phyloP scores from a whole-genome alignment of 441 rosid species.

The Isatis lusitanica region DNA sequence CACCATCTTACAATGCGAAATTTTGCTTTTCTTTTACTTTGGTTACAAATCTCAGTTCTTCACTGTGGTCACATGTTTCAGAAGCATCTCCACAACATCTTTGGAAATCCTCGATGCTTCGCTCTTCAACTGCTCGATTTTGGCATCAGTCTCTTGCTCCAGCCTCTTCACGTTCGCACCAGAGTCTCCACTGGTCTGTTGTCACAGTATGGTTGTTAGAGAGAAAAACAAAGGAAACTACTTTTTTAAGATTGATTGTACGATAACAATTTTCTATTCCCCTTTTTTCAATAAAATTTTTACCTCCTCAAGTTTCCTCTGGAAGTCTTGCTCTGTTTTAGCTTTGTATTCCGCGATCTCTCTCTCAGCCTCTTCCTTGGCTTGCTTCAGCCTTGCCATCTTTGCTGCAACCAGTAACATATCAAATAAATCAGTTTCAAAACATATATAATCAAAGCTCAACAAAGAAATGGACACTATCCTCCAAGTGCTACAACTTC shows the following conservation, averaged over 20 bases:
- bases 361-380: constrained; percentile 85
- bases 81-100: constrained; percentile 74
- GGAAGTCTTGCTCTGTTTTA: constrained; percentile 75
- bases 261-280: no score
- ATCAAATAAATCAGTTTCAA: constrained; percentile 1
- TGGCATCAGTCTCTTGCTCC: constrained; percentile 74
- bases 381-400: constrained; percentile 80
- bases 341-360: constrained; percentile 75
- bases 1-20: background rate
- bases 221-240: background rate
- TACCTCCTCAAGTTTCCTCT: constrained; percentile 87
- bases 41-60: constrained; percentile 29
- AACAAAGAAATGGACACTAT: no score
- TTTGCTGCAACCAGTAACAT: constrained; percentile 47
- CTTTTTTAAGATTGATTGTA: background rate
- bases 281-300: no score
- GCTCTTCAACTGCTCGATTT: constrained; percentile 59
- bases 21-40: no score
- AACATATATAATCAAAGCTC: background rate
- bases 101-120: constrained; percentile 63
- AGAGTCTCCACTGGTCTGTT: constrained; percentile 81
- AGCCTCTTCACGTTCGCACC: constrained; percentile 93
- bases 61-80: constrained; percentile 53
- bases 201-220: constrained; percentile 14
- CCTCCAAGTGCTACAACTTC: background rate